Base-by-base conservation (phyloP, 2,329 filamentous ascomycete species). In the Trichoderma hamatum region DNA sequence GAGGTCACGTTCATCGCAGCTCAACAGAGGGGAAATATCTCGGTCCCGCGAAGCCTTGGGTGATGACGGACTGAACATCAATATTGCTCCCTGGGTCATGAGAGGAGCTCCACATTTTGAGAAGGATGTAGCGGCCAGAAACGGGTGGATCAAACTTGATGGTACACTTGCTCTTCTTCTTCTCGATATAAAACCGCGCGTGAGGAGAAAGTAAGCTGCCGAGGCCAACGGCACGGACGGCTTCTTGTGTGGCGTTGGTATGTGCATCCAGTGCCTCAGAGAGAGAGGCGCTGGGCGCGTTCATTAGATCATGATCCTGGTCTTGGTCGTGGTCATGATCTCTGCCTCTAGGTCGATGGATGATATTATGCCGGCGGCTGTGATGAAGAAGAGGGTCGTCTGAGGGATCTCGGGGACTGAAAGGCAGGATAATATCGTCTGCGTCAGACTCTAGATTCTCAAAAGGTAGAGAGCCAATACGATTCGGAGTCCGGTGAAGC, bases 31-130 rank as follows among this genome's bases (percentile, higher is more conserved):
- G 92, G 75, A 96, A 96, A 78, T 90, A 97, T 70, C 94, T 87
- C 11, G 92, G 92, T 5, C 95, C 95, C 0, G 93, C 92, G 79
- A 90, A 97, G 0, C 95, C 95, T 75, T 92, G 90, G 1, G 90
- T 92, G 69, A 94, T 86, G 28, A 97, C 90, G 56, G 90, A 93
- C 78, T 97, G 92, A 49, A 98, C 93, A 76, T 97, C 94, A 72
- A 97, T 96, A 75, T 96, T 97, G 69, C 83, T 83, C 5, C 77
- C 74, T 4, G 87, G 84, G 59, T 90, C 88, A 30, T 88, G 86
- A 70, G 88, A 87, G 2, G 92, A 91, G 74, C 90, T 94, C 92
- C 93, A 97, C 78, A 97, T 88, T 83, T 97, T 97, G 72, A 98
- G 83, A 52, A 97, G 80, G 64, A 98, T 91, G 77, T 92, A 96